phyloP scores from a whole-genome alignment of 2,329 filamentous ascomycete genomes.

The Grosmannia serpens region DNA sequence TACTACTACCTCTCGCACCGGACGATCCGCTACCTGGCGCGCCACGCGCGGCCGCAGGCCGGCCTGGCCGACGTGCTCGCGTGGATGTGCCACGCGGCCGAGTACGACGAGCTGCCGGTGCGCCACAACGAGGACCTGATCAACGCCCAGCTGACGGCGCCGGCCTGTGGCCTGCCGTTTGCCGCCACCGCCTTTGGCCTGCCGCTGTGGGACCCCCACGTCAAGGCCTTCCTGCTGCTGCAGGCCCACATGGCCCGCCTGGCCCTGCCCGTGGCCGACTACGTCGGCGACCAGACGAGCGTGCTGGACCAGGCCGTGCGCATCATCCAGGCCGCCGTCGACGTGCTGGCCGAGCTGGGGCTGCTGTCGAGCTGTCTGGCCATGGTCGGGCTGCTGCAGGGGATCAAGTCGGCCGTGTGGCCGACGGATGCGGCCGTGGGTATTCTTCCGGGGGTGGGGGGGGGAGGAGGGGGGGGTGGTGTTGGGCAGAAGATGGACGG shows the following conservation, averaged over 20 bases:
- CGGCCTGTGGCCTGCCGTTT: constrained; percentile 53
- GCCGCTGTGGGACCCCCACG: constrained; percentile 97
- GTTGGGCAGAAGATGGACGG: too few species aligned
- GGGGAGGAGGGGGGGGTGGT: background rate
- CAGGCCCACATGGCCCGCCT: constrained; percentile 94
- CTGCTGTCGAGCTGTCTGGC: constrained; percentile 63
- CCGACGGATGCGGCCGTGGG: constrained; percentile 67
- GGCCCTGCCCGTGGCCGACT: constrained; percentile 88
- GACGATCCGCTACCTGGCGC: constrained; percentile 76
- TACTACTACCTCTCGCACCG: constrained; percentile 98
- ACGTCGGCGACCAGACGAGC: constrained; percentile 82
- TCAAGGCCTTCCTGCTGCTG: constrained; percentile 87
- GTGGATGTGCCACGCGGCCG: constrained; percentile 88
- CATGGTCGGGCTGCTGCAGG: constrained; percentile 81
- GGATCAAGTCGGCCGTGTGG: constrained; percentile 88
- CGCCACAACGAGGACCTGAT: constrained; percentile 97
- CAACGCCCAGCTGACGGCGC: constrained; percentile 73
- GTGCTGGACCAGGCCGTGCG: constrained; percentile 94
- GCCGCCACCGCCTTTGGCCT: constrained; percentile 48
- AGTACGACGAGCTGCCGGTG: constrained; percentile 96
- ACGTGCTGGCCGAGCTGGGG: constrained; percentile 84
- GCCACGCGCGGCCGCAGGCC: constrained; percentile 48
- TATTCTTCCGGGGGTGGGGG: constrained; percentile 61
- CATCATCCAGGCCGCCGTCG: constrained; percentile 91
- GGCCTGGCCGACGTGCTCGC: constrained; percentile 72